Conservation (phyloP, 495 filamentous ascomycete species). For the Aspergillus sclerotiicarbonarius region DNA sequence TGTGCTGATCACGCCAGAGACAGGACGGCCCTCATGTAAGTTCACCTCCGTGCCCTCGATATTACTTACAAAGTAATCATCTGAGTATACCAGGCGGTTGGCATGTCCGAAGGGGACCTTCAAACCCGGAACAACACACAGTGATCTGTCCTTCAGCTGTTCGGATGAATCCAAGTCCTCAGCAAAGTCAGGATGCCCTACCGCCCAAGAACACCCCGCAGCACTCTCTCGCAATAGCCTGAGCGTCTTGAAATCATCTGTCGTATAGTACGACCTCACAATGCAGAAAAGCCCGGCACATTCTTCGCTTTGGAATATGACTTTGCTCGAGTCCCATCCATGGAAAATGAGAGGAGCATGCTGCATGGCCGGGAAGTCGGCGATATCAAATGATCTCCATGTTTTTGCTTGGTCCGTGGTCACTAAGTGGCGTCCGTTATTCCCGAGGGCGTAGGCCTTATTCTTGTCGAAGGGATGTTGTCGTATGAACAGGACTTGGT, state of each 20-base stretch:
- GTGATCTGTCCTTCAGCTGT: slow-evolving; percentile 59
- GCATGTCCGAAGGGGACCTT: slow-evolving; percentile 58
- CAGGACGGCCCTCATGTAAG: slow-evolving; percentile 66
- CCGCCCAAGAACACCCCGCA: slow-evolving; percentile 79
- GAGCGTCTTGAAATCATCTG: slow-evolving; percentile 71
- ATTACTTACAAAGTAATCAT: slow-evolving; percentile 67
- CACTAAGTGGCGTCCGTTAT: slow-evolving; percentile 66
- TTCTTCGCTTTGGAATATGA: slow-evolving; percentile 73
- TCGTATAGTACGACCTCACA: slow-evolving; percentile 69
- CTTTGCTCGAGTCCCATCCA: slow-evolving; percentile 73
- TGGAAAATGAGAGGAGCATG: slow-evolving; percentile 65
- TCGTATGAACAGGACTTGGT: slow-evolving; percentile 55
- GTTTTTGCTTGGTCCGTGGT: slow-evolving; percentile 76
- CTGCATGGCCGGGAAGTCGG: slow-evolving; percentile 44
- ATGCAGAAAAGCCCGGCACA: slow-evolving; percentile 49
- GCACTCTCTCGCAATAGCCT: slow-evolving; percentile 62
- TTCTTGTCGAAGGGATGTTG: slow-evolving; percentile 76
- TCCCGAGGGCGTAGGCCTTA: slow-evolving; percentile 74
- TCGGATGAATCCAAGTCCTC: slow-evolving; percentile 53
- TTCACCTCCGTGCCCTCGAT: slow-evolving; percentile 62
- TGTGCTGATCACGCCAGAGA: slow-evolving; percentile 73
- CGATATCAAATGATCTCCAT: slow-evolving; percentile 70
- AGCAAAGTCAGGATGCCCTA: slow-evolving; percentile 69
- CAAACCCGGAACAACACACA: slow-evolving; percentile 77
- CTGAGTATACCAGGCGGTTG: slow-evolving; percentile 73